Conservation (phyloP, 345 rosid species). For the Draba incana region DNA sequence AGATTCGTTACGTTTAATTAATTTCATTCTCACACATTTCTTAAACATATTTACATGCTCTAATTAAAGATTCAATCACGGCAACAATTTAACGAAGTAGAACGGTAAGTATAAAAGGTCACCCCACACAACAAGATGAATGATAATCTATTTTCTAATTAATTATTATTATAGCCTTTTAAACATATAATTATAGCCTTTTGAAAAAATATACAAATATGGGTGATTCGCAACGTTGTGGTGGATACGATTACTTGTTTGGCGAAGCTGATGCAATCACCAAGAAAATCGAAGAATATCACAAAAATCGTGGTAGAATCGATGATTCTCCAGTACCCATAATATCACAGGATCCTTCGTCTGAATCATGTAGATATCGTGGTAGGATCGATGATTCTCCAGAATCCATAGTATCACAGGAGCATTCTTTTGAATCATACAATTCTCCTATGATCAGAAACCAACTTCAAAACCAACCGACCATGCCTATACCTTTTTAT, state of each 20-base stretch:
- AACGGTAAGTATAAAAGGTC: conserved; percentile 5
- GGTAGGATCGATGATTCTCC: conserved; percentile 6
- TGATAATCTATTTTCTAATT: background rate
- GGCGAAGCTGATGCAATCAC: conserved; percentile 37
- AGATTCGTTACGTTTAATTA: background rate
- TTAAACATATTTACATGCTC: conserved; percentile 19
- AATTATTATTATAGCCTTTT: background rate
- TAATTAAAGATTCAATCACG: conserved; percentile 25
- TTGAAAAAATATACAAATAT: conserved; percentile 9
- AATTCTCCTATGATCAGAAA: conserved; percentile 2
- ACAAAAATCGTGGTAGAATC: conserved; percentile 1
- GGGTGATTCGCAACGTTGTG: background rate
- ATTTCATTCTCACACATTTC: background rate
- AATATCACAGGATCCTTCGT: background rate
- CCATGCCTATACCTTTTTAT: background rate
- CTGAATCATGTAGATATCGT: background rate
- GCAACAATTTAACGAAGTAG: conserved; percentile 6
- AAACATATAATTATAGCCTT: background rate
- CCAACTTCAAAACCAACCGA: conserved; percentile 9
- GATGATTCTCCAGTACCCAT: conserved; percentile 1
- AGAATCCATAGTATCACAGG: background rate
- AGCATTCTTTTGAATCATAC: background rate
- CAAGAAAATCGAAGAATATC: background rate
- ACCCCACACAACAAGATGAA: conserved; percentile 16
- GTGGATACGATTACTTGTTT: conserved; percentile 21